Percentiles rank a stretch among this genome's conserved stretches.
These are phyloP conservation scores for Suillus cothurnatus DNA, from an alignment of 768 basidiomycete species.

Conservation along the genomic window DNA sequence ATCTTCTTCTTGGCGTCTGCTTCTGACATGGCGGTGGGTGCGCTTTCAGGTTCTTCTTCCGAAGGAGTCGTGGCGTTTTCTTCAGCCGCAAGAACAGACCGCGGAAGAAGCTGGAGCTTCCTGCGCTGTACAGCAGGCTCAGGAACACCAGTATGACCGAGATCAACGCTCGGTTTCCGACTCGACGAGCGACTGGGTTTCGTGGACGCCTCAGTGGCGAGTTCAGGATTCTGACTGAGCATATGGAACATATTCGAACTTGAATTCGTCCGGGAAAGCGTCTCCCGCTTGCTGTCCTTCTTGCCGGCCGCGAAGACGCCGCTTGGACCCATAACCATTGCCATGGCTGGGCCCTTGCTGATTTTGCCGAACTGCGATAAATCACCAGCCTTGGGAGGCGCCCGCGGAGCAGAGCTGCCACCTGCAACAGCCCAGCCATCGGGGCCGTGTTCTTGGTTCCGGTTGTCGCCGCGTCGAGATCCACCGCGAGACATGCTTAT, in stretches of 20 bases:
- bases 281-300: conserved; percentile 70
- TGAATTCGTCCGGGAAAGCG: conserved; percentile 79
- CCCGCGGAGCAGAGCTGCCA: conserved; percentile 52
- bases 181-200: conserved; percentile 57
- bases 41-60: conserved; percentile 53
- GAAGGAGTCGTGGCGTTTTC: conserved; percentile 47
- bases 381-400: conserved; percentile 81
- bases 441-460: conserved; percentile 62
- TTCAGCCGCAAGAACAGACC: conserved; percentile 62
- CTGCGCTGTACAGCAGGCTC: conserved; percentile 60
- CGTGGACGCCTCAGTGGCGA: conserved; percentile 49
- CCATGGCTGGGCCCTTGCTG: conserved; percentile 60
- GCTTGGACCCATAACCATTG: conserved; percentile 73
- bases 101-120: conserved; percentile 75
- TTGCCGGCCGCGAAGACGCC: conserved; percentile 79
- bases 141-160: conserved; percentile 45
- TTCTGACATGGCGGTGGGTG: conserved; percentile 55
- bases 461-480: conserved; percentile 83
- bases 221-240: conserved; percentile 67
- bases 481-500: conserved; percentile 88
- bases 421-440: conserved; percentile 88
- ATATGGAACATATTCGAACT: conserved; percentile 87
- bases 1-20: conserved; percentile 76
- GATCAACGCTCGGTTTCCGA: conserved; percentile 54
- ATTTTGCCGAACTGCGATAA: conserved; percentile 90